phyloP scores from a whole-genome alignment of 192 early-diverging fungal genomes.

The Entomortierella chlamydospora region DNA sequence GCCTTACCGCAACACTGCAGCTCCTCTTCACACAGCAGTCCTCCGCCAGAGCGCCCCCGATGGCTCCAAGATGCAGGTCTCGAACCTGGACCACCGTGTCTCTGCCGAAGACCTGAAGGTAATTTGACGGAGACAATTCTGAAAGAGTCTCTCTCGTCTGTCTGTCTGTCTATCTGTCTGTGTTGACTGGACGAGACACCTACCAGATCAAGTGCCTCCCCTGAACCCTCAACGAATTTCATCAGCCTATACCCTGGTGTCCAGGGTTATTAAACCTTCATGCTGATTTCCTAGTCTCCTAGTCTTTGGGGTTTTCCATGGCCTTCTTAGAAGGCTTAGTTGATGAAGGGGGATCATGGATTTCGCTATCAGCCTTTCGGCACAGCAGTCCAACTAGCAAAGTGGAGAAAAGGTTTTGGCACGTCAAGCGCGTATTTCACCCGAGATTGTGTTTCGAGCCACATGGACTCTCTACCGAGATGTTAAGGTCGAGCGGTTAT shows the following conservation, averaged over 20 bases:
- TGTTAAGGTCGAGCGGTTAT: neutral
- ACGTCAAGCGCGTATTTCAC: neutral
- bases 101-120: conserved; percentile 65
- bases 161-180: conserved; percentile 8
- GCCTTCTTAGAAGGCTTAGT: neutral
- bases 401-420: neutral
- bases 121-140: conserved; percentile 37
- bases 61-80: conserved; percentile 66
- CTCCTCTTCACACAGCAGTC: conserved; percentile 39
- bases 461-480: neutral
- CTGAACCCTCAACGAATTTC: neutral
- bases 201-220: neutral
- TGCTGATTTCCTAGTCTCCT: neutral
- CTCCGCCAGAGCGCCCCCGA: conserved; percentile 51
- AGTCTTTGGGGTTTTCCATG: too few species aligned
- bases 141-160: conserved; percentile 8
- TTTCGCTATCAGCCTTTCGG: too few species aligned
- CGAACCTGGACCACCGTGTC: conserved; percentile 67
- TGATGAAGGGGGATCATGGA: neutral
- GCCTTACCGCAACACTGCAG: conserved; percentile 29
- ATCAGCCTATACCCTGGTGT: neutral
- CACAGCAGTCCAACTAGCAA: too few species aligned
- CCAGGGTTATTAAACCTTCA: neutral
- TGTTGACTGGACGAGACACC: neutral
- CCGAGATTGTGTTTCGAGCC: neutral